Evolutionary conservation across 108 stramenopile species (phyloP), one percentile per base, ranked within the genome.

Genomic region (Licmophora abbreviata): DNA sequence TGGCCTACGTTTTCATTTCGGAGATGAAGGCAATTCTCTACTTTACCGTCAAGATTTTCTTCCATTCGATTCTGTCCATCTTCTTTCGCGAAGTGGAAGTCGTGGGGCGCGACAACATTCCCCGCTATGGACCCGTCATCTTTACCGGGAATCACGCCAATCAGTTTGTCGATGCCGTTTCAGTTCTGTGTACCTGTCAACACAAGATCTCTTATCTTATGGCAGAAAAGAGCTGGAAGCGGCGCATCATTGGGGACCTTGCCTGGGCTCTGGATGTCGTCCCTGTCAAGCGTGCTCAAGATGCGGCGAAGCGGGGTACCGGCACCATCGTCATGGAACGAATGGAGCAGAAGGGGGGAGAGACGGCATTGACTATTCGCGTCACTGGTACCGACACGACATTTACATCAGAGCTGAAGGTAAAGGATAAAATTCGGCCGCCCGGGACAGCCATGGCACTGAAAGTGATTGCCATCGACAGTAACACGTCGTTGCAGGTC

Each of bases 141-240:
- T 96, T 98, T 63, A 72, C 76, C 14, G 85, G 93, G 11, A 98
- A 98, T 69, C 97, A 98, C 69, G 87, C 94, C 44, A 98, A 98
- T 63, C 97, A 98, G 54, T 98, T 98, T 44, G 85, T 98, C 30
- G 97, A 98, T 59, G 94, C 81, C 5, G 57, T 94, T 23, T 84
- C 83, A 68, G 73, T 98, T 26, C 69, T 98, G 68, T 82, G 83
- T 25, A 93, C 92, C 0, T 91, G 78, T 32, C 76, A 81, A 28
- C 81, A 86, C 38, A 88, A 79, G 30, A 84, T 96, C 30, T 80
- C 81, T 18, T 96, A 95, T 56, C 51, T 98, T 1, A 93, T 98
- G 59, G 97, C 97, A 6, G 94, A 95, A 54, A 89, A 92, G 58
- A 77, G 77, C 48, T 95, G 77, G 75, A 75, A 88, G 15, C 66